Conservation (phyloP, 2,329 filamentous ascomycete species). For the Cercospora sp. region DNA sequence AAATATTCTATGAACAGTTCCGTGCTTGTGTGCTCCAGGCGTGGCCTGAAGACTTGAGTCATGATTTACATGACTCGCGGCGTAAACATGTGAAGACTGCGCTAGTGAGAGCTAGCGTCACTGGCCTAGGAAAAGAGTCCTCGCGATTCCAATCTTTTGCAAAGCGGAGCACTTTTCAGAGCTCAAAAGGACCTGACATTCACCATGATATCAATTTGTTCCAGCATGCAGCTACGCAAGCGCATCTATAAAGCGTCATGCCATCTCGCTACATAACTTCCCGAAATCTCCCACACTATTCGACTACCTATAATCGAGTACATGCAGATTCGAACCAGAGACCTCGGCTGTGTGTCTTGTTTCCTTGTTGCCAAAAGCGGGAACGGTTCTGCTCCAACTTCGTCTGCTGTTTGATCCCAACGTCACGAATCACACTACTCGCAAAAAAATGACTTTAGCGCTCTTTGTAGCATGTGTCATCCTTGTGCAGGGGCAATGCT, state of each 20-base stretch:
- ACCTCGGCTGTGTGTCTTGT: background rate
- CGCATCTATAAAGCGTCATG: background rate
- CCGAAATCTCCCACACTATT: background rate
- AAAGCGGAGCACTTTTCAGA: background rate
- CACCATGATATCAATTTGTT: background rate
- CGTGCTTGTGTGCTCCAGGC: background rate
- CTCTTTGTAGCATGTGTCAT: conserved; percentile 10
- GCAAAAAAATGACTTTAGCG: background rate
- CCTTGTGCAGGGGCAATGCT: conserved; percentile 61
- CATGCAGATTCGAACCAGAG: background rate
- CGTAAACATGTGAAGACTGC: background rate
- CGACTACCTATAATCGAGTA: too few species aligned
- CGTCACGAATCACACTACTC: background rate
- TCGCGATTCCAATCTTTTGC: background rate
- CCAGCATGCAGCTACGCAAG: background rate
- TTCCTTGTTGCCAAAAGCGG: background rate
- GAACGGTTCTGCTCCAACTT: background rate
- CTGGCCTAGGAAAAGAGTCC: background rate
- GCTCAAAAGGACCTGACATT: background rate
- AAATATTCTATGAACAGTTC: background rate
- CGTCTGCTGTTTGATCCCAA: background rate
- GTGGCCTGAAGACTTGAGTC: background rate
- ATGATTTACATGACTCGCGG: background rate
- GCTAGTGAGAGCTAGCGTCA: background rate
- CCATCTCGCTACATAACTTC: background rate